Conservation (phyloP, 768 basidiomycete genomes). For the Russula abietina region DNA sequence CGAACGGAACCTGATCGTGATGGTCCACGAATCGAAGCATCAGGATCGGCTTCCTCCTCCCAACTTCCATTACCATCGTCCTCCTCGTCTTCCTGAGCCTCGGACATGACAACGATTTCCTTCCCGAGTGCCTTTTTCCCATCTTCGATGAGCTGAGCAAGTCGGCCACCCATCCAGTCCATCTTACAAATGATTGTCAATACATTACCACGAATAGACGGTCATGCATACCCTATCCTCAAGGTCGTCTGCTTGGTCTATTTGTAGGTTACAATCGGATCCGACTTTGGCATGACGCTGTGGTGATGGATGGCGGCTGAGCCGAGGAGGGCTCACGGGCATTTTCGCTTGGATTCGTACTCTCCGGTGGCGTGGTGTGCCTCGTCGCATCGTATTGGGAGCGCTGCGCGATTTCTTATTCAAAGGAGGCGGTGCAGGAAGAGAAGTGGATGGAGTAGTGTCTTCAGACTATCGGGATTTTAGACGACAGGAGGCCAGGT, state of each 20-base stretch:
- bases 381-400: constrained; percentile 32
- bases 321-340: constrained; percentile 20
- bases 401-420: constrained; percentile 35
- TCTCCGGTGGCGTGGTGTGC: constrained; percentile 36
- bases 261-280: constrained; percentile 35
- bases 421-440: constrained; percentile 35
- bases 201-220: background rate
- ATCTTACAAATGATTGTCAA: constrained; percentile 40
- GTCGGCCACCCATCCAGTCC: constrained; percentile 76
- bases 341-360: constrained; percentile 27
- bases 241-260: constrained; percentile 12
- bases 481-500: background rate
- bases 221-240: constrained; percentile 20
- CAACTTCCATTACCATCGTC: constrained; percentile 72
- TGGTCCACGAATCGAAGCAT: constrained; percentile 13
- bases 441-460: constrained; percentile 29
- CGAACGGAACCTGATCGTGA: constrained; percentile 29
- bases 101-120: constrained; percentile 77
- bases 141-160: constrained; percentile 66
- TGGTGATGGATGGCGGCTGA: constrained; percentile 26
- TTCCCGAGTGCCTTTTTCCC: constrained; percentile 69
- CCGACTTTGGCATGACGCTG: constrained; percentile 35
- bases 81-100: constrained; percentile 64
- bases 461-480: constrained; percentile 2
- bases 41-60: constrained; percentile 54